Base-by-base conservation (phyloP, 2,329 filamentous ascomycete genomes). In the Fusarium mundagurra region DNA sequence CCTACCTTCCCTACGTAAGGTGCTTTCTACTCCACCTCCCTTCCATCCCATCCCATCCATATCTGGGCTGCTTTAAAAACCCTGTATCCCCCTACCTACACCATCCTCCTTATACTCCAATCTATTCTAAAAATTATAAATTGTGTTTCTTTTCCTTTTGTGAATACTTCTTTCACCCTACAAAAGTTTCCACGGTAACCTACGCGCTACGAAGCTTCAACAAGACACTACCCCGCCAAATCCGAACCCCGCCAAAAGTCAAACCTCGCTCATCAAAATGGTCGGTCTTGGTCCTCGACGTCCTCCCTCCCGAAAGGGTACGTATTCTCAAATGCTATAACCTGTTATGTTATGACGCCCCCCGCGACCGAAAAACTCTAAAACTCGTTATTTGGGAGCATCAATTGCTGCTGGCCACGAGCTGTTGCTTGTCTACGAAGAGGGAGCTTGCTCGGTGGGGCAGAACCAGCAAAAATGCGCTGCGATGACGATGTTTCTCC, bases 221-320 rank as follows among this genome's bases (percentile, higher is more conserved):
- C 68, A 71, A 64, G 61, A 64, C 50, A 69, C 76, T 82, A 81
- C 81, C 82, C 82, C 81, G 80, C 81, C 80, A 81, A 76, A 80
- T 80, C 79, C 80, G 80, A 76, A 80, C 81, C 82, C 80, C 81
- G 75, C 76, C 74, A 80, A 77, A 77, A 76, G 76, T 75, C 74
- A 81, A 76, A 75, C 68, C 70, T 64, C 78, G 58, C 72, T 65
- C 50, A 31, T 73, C 82, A 86, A 82, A 80, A 88, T 88, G 86
- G 86, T 87, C 77, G 85, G 85, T 74, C 82, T 87, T 72, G 86
- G 86, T 82, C 85, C 86, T 78, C 84, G 85, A 80, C 85, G 83
- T 80, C 85, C 85, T 74, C 85, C 85, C 77, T 85, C 84, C 78
- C 84, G 86, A 76, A 94, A 93, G 89, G 93, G 93, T 93, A 89